phyloP scores from a whole-genome alignment of 495 filamentous ascomycete species.

The Geopyxis carbonaria region DNA sequence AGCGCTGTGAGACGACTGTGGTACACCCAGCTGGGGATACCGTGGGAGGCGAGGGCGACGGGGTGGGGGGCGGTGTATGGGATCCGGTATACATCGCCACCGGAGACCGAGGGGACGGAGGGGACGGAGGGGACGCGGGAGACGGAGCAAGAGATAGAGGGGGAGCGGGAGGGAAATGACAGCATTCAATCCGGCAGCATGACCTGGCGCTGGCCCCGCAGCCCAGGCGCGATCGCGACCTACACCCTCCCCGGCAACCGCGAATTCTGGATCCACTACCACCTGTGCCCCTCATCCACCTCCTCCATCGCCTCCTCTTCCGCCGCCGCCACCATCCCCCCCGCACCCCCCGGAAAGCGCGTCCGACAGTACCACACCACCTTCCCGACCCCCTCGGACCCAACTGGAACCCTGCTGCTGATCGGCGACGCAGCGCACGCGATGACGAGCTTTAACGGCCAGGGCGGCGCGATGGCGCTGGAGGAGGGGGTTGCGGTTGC shows the following conservation, averaged over 20 bases:
- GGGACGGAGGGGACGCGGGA: too few species aligned
- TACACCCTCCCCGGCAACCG: constrained; percentile 12
- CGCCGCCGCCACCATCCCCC: constrained; percentile 10
- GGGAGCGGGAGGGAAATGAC: too few species aligned
- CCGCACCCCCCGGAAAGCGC: constrained; percentile 6
- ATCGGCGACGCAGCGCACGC: constrained; percentile 17
- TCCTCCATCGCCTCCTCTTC: background rate
- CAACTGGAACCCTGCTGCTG: constrained; percentile 5
- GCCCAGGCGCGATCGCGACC: constrained; percentile 14
- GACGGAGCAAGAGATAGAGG: too few species aligned
- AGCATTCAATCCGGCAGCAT: too few species aligned
- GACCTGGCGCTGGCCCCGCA: constrained; percentile 8
- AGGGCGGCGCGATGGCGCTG: constrained; percentile 15
- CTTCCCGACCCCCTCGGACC: constrained; percentile 3
- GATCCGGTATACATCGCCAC: constrained; percentile 6
- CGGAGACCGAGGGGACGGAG: background rate
- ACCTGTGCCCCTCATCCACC: constrained; percentile 1
- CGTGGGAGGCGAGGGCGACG: constrained; percentile 8
- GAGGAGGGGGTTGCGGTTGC: constrained; percentile 11
- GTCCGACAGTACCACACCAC: constrained; percentile 12
- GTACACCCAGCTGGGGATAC: constrained; percentile 3
- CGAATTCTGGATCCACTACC: constrained; percentile 17
- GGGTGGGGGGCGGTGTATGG: constrained; percentile 17
- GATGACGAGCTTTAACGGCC: constrained; percentile 16
- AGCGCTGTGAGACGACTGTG: constrained; percentile 7